A percentile compares a stretch with the other conserved stretches of the same genome.
phyloP scores from a whole-genome alignment of 1,284 basidiomycete species.

The Paramarasmius palmivorus region DNA sequence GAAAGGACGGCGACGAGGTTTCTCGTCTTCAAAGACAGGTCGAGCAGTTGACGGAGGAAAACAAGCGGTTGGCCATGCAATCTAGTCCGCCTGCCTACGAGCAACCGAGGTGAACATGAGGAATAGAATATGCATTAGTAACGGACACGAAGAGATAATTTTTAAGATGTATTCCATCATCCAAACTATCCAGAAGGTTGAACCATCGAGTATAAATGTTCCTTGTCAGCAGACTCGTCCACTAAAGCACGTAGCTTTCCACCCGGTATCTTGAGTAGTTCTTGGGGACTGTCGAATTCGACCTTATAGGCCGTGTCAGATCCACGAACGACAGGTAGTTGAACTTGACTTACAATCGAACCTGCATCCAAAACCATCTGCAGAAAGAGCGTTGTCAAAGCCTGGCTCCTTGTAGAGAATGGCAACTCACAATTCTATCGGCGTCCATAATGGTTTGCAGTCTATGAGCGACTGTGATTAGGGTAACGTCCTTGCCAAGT shows the following conservation, averaged over 20 bases:
- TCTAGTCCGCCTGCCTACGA: too few species aligned
- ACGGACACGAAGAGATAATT: too few species aligned
- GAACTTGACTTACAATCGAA: conserved; percentile 24
- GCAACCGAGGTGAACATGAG: too few species aligned
- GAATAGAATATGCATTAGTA: too few species aligned
- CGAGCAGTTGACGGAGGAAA: too few species aligned
- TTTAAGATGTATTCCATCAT: too few species aligned
- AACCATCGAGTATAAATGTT: conserved; percentile 47
- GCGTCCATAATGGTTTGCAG: conserved; percentile 72
- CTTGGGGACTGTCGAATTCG: conserved; percentile 62
- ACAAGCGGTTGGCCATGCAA: too few species aligned
- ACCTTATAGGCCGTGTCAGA: conserved; percentile 31
- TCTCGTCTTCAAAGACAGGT: too few species aligned
- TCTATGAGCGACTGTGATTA: conserved; percentile 70
- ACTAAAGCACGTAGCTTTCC: conserved; percentile 59
- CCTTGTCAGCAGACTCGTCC: conserved; percentile 57
- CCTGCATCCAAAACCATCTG: conserved; percentile 40
- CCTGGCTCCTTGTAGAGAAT: not conserved
- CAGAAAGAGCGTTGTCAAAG: not conserved
- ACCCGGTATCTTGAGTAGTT: conserved; percentile 52
- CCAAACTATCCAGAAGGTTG: too few species aligned
- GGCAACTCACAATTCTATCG: conserved; percentile 39
- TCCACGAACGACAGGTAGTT: not conserved
- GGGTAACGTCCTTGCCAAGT: conserved; percentile 53
- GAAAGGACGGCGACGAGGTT: too few species aligned